Percentiles rank a stretch among this genome's conserved stretches.
Conservation (phyloP, 495 filamentous ascomycete species). For the Tuber umbilicatum region DNA sequence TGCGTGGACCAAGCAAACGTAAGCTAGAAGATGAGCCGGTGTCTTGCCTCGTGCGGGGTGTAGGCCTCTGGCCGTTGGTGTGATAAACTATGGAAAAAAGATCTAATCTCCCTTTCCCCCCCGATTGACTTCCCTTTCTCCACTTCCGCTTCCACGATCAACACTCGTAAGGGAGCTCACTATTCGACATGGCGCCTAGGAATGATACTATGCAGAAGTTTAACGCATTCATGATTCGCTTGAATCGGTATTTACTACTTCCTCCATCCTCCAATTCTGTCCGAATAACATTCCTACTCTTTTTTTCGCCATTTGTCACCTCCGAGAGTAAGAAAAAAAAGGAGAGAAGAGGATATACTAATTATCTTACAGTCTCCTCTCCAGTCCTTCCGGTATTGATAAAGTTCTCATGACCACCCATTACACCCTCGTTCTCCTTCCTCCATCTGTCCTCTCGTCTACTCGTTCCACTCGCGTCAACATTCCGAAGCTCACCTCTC, state of each 20-base stretch:
- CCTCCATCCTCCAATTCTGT: background rate
- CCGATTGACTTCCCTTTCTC: background rate
- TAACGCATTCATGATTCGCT: background rate
- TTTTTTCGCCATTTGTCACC: background rate
- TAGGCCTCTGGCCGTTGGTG: background rate
- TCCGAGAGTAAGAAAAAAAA: background rate
- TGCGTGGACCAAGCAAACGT: background rate
- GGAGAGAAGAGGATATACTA: background rate
- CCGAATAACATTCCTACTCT: background rate
- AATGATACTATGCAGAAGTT: background rate
- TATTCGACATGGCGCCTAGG: background rate
- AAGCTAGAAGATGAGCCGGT: background rate
- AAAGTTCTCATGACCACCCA: slow-evolving; percentile 56
- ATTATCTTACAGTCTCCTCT: slow-evolving; percentile 44
- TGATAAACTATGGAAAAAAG: too few species aligned
- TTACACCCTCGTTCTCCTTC: slow-evolving; percentile 56
- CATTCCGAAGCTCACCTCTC: slow-evolving; percentile 48
- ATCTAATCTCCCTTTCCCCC: background rate
- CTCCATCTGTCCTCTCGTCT: slow-evolving; percentile 42
- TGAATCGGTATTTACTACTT: background rate
- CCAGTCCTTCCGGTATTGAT: slow-evolving; percentile 57
- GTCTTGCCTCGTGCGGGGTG: background rate
- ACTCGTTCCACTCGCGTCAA: slow-evolving; percentile 46
- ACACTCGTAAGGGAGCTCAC: background rate
- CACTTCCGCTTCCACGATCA: background rate